phyloP scores from a whole-genome alignment of 106 monocot genomes.

The Gastrodia elata region DNA sequence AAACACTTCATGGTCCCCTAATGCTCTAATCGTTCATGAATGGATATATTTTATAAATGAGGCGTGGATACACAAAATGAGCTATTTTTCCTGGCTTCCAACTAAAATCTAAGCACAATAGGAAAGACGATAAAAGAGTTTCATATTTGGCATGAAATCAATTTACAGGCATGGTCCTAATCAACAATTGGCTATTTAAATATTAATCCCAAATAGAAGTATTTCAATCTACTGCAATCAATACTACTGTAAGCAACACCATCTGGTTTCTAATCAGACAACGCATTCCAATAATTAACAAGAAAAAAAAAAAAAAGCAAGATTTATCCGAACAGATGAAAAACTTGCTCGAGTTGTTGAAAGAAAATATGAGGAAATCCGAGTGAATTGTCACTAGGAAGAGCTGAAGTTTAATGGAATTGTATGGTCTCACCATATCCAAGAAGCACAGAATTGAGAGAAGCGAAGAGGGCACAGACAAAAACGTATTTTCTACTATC shows the following conservation, averaged over 20 bases:
- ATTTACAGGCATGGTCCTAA: background rate
- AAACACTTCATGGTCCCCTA: background rate
- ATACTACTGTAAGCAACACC: background rate
- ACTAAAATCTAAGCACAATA: background rate
- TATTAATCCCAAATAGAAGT: background rate
- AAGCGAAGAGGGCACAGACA: slow-evolving; percentile 88
- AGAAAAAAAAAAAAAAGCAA: background rate
- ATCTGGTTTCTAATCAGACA: background rate
- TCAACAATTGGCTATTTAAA: background rate
- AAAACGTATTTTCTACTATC: slow-evolving; percentile 58
- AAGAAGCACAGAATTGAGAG: slow-evolving; percentile 92
- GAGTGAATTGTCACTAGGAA: background rate
- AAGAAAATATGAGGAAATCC: background rate
- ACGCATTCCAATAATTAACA: no score
- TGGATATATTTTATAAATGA: background rate
- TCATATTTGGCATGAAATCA: background rate
- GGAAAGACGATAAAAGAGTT: background rate
- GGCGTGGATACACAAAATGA: background rate
- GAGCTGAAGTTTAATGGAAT: background rate
- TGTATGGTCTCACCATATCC: slow-evolving; percentile 62
- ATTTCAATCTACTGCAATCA: background rate
- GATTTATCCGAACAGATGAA: background rate
- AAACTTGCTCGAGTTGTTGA: background rate
- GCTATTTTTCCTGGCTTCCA: background rate
- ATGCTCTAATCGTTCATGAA: background rate